Percentiles rank a stretch among this genome's conserved stretches.
Conservation (phyloP, 345 rosid species). For the Salix dunnii region DNA sequence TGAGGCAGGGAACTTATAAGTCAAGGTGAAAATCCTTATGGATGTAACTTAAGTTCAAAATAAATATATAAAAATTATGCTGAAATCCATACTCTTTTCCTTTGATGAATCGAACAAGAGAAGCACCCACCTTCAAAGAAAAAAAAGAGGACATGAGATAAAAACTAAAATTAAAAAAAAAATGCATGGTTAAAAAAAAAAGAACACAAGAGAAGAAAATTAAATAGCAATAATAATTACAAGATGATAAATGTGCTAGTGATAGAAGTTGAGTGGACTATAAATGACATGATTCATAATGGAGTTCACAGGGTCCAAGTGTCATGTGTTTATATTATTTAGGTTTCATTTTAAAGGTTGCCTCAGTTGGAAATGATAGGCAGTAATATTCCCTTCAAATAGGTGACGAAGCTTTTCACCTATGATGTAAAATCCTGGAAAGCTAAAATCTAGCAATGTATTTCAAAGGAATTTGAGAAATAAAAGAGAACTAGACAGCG, state of each 20-base stretch:
- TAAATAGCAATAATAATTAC: neutral
- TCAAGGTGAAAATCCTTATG: constrained; percentile 10
- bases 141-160: constrained; percentile 13
- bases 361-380: neutral
- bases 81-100: constrained; percentile 66
- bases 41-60: constrained; percentile 3
- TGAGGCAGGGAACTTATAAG: constrained; percentile 25
- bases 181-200: too few relatives aligned
- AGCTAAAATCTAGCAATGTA: neutral
- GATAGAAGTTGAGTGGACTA: neutral
- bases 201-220: neutral
- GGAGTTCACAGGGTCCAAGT: neutral
- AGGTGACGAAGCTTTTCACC: neutral
- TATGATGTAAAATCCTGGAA: neutral
- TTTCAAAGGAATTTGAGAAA: neutral
- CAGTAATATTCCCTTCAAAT: neutral
- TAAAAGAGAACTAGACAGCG: neutral
- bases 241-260: neutral
- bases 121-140: constrained; percentile 65
- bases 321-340: neutral
- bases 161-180: neutral
- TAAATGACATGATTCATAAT: neutral
- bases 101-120: constrained; percentile 63
- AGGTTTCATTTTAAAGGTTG: neutral
- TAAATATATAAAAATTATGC: constrained; percentile 7